Conservation (phyloP, 1,139 yeast species). For the Candida pseudoviswanathii region DNA sequence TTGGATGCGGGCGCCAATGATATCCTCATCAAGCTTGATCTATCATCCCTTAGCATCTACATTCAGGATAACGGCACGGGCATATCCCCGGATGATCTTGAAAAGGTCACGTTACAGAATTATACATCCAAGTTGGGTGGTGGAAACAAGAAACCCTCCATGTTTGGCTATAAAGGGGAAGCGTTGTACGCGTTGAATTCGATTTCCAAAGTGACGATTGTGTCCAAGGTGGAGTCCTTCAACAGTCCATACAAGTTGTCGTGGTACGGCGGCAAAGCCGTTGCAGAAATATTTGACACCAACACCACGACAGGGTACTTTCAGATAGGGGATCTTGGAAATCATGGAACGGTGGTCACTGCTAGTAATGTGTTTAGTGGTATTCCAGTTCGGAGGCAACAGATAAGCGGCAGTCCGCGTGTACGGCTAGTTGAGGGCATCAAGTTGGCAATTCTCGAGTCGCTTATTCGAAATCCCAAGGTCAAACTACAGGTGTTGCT, state of each 20-base stretch:
- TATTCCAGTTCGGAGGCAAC: slow-evolving; percentile 58
- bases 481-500: slow-evolving; percentile 23
- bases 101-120: slow-evolving; percentile 61
- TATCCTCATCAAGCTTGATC: slow-evolving; percentile 66
- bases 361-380: slow-evolving; percentile 52
- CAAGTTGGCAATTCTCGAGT: slow-evolving; percentile 33
- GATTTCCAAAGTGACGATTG: slow-evolving; percentile 34
- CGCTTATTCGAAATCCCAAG: slow-evolving; percentile 30
- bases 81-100: slow-evolving; percentile 57
- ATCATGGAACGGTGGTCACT: slow-evolving; percentile 54
- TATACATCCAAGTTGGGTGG: slow-evolving; percentile 70
- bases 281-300: slow-evolving; percentile 6
- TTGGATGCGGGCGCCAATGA: slow-evolving; percentile 70
- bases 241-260: slow-evolving; percentile 9
- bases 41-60: slow-evolving; percentile 58
- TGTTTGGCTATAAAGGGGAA: slow-evolving; percentile 84
- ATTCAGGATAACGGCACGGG: slow-evolving; percentile 83
- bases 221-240: slow-evolving; percentile 29
- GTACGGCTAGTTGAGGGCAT: slow-evolving; percentile 30
- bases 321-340: slow-evolving; percentile 3
- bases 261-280: not conserved
- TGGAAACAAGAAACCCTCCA: slow-evolving; percentile 50
- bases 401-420: slow-evolving; percentile 24
- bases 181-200: slow-evolving; percentile 64
- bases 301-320: slow-evolving; percentile 6